phyloP scores from a whole-genome alignment of 2,329 filamentous ascomycete species.

The Capronia epimyces region DNA sequence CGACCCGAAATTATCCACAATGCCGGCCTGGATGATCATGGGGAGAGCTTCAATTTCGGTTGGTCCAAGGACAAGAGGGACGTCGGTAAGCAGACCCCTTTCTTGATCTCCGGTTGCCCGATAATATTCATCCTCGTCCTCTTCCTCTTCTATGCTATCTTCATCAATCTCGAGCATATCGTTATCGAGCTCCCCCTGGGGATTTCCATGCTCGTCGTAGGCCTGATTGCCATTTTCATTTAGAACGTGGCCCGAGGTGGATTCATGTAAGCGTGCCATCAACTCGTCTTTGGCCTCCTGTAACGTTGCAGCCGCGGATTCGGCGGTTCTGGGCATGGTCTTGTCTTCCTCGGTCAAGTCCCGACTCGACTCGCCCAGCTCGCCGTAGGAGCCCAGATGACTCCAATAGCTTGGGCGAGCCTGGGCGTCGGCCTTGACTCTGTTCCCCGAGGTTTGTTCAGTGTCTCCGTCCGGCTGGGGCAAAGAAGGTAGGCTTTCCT shows the following conservation, averaged over 20 bases:
- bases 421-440: conserved; percentile 40
- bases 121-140: conserved; percentile 51
- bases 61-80: conserved; percentile 87
- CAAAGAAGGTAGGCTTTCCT: conserved; percentile 1
- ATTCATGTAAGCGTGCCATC: conserved; percentile 46
- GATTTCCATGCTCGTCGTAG: conserved; percentile 46
- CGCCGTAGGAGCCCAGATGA: conserved; percentile 39
- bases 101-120: conserved; percentile 49
- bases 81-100: conserved; percentile 82
- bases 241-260: conserved; percentile 31
- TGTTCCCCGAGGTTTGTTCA: conserved; percentile 36
- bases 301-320: conserved; percentile 47
- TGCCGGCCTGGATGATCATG: conserved; percentile 95
- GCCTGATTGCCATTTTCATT: conserved; percentile 38
- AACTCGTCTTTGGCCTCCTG: conserved; percentile 49
- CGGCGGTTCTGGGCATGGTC: conserved; percentile 43
- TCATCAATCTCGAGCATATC: conserved; percentile 40
- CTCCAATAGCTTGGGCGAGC: conserved; percentile 39
- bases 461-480: background rate
- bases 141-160: conserved; percentile 46
- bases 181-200: conserved; percentile 40
- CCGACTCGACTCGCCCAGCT: conserved; percentile 36
- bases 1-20: conserved; percentile 71
- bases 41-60: conserved; percentile 93
- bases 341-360: conserved; percentile 43